These are phyloP conservation scores for Lactarius sanguifluus DNA, from an alignment of 768 basidiomycete species.

Conservation along the genomic window DNA sequence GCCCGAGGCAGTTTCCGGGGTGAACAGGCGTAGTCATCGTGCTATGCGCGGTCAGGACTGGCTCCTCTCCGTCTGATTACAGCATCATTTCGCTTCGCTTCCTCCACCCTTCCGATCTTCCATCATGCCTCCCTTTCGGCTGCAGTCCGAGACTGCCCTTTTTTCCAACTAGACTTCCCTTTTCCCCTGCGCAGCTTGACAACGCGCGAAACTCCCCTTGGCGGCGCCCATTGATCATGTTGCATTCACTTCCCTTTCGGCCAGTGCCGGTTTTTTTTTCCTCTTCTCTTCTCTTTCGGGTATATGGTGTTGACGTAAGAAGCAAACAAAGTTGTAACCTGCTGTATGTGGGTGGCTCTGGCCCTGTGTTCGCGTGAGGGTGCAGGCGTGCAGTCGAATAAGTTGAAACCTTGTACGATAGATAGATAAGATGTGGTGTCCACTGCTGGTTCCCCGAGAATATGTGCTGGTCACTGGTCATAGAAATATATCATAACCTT, in stretches of 20 bases:
- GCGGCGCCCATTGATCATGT: neutral
- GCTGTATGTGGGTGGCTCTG: conserved; percentile 5
- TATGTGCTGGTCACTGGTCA: neutral
- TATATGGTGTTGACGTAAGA: conserved; percentile 8
- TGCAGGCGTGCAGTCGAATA: neutral
- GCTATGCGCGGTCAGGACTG: conserved; percentile 14
- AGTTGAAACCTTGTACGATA: neutral
- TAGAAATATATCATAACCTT: neutral
- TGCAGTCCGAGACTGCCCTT: neutral
- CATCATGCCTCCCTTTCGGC: conserved; percentile 1
- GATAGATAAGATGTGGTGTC: conserved; percentile 6
- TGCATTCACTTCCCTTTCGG: conserved; percentile 1
- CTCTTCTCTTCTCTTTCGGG: neutral
- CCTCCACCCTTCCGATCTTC: neutral
- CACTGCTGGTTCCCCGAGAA: neutral
- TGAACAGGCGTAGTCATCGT: conserved; percentile 13
- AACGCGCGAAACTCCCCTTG: neutral
- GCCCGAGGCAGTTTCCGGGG: neutral
- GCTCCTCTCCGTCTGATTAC: neutral
- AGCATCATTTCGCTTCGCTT: neutral
- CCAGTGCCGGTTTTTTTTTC: neutral
- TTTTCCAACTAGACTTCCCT: neutral
- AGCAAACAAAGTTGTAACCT: neutral
- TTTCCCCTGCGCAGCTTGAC: neutral
- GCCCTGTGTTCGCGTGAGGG: neutral